phyloP scores from a whole-genome alignment of 2,329 filamentous ascomycete genomes.

The Phyllosticta capitalensis region DNA sequence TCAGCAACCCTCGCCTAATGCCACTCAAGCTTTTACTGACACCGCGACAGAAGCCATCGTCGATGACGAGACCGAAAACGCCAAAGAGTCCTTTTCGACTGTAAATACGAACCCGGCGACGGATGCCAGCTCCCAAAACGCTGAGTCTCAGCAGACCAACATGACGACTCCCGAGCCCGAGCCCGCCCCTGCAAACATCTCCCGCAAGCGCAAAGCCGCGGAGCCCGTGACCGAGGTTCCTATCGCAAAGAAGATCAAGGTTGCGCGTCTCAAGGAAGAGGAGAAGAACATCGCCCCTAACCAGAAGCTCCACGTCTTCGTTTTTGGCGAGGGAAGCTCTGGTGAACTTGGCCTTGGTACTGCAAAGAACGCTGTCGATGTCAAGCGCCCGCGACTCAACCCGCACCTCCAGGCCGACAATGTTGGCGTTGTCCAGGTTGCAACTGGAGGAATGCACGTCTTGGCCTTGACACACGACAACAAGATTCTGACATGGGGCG shows the following conservation, averaged over 20 bases:
- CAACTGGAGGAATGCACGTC: conserved; percentile 74
- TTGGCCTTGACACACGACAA: conserved; percentile 69
- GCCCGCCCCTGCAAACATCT: conserved; percentile 17
- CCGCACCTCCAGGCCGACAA: conserved; percentile 45
- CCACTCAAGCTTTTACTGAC: background rate
- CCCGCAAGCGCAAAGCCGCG: conserved; percentile 17
- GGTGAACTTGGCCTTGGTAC: conserved; percentile 73
- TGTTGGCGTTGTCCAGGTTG: conserved; percentile 63
- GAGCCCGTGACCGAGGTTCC: background rate
- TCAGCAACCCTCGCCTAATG: background rate
- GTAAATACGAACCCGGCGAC: background rate
- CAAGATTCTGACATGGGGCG: conserved; percentile 76
- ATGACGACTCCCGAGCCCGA: background rate
- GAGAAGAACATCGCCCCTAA: conserved; percentile 57
- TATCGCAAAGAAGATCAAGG: conserved; percentile 19
- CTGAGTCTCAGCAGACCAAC: background rate
- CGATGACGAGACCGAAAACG: background rate
- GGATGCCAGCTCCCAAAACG: background rate
- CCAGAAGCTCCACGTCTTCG: conserved; percentile 60
- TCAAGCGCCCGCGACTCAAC: conserved; percentile 66
- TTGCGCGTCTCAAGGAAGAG: conserved; percentile 14
- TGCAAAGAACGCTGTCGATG: conserved; percentile 57
- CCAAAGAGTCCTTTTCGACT: background rate
- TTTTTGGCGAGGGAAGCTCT: conserved; percentile 71
- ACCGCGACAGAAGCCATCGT: background rate